Evolutionary conservation across 2,329 filamentous ascomycete species (phyloP), one percentile per base, ranked within the genome.

Genomic region (Penicillium brasilianum): DNA sequence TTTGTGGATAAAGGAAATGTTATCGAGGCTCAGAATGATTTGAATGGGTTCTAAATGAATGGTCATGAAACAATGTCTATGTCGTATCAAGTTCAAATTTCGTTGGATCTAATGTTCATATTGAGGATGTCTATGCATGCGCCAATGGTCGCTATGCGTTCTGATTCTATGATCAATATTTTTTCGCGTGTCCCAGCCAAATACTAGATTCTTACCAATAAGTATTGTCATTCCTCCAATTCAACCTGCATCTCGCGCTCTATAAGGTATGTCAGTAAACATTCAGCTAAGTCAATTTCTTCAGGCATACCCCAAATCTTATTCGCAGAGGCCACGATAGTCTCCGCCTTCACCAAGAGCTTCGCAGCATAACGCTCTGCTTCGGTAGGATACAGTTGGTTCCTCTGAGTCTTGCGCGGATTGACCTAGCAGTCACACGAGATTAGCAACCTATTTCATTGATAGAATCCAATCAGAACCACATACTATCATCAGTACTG

Each of bases 321-420:
- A 76, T 87, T 91, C 18, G 90, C 90, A 49, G 88, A 88, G 32
- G 86, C 82, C 30, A 87, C 83, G 62, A 93, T 92, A 36, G 88
- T 81, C 60, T 86, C 85, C 1, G 89, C 89, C 72, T 91, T 92
- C 18, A 79, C 78, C 16, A 87, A 74, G 32, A 92, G 73, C 71
- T 91, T 92, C 57, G 87, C 84, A 51, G 83, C 81, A 65, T 88
- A 87, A 59, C 85, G 87, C 50, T 84, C 79, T 54, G 86, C 85
- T 32, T 89, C 85, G 30, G 82, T 78, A 0, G 80, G 80, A 63
- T 85, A 84, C 13, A 86, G 73, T 37, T 85, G 83, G 83, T 76
- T 74, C 58, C 75, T 70, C 60, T 74, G 72, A 48, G 70, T 63
- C 69, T 90, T 90, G 67, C 85, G 88, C 18, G 88, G 87, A 77